These are phyloP conservation scores for Clonostachys sp. DNA, from an alignment of 2,329 filamentous ascomycete genomes.

Conservation along the genomic window DNA sequence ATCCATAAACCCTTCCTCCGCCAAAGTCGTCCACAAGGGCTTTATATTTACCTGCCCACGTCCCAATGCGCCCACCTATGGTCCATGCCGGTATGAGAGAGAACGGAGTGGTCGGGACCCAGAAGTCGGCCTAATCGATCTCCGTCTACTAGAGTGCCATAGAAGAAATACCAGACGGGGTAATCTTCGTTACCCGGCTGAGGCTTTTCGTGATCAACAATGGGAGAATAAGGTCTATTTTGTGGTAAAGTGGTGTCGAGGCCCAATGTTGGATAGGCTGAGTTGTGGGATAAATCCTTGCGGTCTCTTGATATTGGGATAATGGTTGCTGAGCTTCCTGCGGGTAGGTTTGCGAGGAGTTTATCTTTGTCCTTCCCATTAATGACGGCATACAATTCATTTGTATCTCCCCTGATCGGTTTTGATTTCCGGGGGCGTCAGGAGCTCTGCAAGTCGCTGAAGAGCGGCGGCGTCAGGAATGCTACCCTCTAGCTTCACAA, in stretches of 20 bases:
- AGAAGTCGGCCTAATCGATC: not conserved
- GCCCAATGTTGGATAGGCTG: not conserved
- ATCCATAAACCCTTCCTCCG: constrained; percentile 2
- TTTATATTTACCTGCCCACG: constrained; percentile 30
- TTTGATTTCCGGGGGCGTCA: not conserved
- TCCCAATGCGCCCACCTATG: constrained; percentile 18
- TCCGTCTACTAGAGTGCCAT: not conserved
- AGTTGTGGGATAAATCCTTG: not conserved
- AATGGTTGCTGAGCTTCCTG: not conserved
- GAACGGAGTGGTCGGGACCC: not conserved
- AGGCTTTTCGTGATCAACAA: too few relatives aligned
- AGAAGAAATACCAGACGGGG: not conserved
- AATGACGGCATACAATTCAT: not conserved
- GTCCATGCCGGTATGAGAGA: constrained; percentile 18
- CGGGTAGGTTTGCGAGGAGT: not conserved
- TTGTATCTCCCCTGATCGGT: not conserved
- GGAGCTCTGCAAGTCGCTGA: constrained; percentile 1
- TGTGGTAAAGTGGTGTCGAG: not conserved
- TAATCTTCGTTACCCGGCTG: not conserved
- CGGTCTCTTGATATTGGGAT: not conserved
- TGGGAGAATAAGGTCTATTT: not conserved
- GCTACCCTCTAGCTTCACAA: constrained; percentile 3
- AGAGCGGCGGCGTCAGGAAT: not conserved
- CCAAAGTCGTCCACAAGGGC: constrained; percentile 24
- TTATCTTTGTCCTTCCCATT: not conserved